Evolutionary conservation across 163 green algal genomes (phyloP), one percentile per base, ranked within the genome.

Genomic region (Chlorella variabilis): DNA sequence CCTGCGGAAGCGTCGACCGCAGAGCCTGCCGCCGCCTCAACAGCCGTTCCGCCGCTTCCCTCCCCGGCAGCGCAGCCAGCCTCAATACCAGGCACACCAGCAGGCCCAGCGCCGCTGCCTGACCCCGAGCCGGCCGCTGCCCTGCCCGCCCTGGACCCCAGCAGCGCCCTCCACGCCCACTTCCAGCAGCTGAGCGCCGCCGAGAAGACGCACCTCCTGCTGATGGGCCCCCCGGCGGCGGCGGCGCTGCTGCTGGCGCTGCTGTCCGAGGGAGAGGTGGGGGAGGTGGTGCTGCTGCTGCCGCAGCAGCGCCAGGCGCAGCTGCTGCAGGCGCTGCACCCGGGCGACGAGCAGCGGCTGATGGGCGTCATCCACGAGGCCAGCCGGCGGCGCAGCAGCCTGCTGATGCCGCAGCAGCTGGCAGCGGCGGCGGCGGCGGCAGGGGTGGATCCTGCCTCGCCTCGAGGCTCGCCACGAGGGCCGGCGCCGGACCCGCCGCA

Each of bases 201-300:
- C 6, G 56, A 80, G 38, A 80, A 80, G 56, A 80, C 73, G 38
- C 45, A 49, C 56, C 2, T 80, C 54, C 73, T 80, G 73, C 56
- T 80, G 36, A 80, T 80, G 73, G 73, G 73, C 18, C 45, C 34
- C 2, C 21, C 73, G 8, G 36, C 27, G 27, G 38, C 27, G 18
- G 56, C 73, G 4, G 56, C 73, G 21, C 73, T 69, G 36, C 73
- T 80, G 73, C 73, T 80, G 73, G 54, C 59, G 38, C 73, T 71
- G 27, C 38, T 80, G 73, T 27, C 23, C 3, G 73, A 33, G 2
- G 41, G n/a, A 0, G 73, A 80, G 18, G 13, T 69, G 39, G 59
- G 39, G 15, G 73, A 59, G 20, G 73, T 80, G 56, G 11, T 71
- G 34, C 38, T 59, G 73, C 56, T 71, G 73, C 73, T 71, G 73